Conservation (phyloP, 176 grass and related monocot species). For the Eremochloa ophiuroides region DNA sequence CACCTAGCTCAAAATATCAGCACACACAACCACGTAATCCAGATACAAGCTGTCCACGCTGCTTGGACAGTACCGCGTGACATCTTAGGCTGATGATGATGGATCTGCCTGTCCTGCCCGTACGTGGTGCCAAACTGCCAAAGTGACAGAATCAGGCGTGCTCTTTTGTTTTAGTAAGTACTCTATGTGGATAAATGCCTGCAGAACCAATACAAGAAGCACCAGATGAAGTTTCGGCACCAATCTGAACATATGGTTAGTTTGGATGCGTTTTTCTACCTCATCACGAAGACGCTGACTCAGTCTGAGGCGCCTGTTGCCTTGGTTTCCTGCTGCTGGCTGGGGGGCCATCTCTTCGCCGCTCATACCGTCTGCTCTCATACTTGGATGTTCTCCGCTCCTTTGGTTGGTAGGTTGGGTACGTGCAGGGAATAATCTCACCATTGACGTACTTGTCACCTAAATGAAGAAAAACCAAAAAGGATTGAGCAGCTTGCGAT, state of each 20-base stretch:
- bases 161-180: neutral
- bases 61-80: neutral
- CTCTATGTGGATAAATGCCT: constrained; percentile 4
- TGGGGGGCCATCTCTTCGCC: constrained; percentile 70
- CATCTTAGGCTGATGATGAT: neutral
- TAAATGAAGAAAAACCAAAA: constrained; percentile 5
- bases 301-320: constrained; percentile 34
- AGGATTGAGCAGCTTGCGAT: neutral
- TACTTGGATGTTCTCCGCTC: constrained; percentile 74
- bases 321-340: constrained; percentile 52
- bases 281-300: constrained; percentile 60
- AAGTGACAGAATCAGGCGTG: neutral
- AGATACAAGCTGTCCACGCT: constrained; percentile 26
- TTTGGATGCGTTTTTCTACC: too few relatives aligned
- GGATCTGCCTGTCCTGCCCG: neutral
- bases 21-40: neutral
- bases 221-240: neutral
- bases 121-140: neutral
- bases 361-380: constrained; percentile 84
- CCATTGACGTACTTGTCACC: constrained; percentile 98
- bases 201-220: neutral
- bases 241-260: neutral
- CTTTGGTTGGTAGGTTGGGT: constrained; percentile 97
- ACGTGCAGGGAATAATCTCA: constrained; percentile 95
- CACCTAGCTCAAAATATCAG: constrained; percentile 31